Percentiles rank a stretch among this genome's conserved stretches.
Conservation (phyloP, 2,329 filamentous ascomycete species). For the Arthrinium phaeospermum region DNA sequence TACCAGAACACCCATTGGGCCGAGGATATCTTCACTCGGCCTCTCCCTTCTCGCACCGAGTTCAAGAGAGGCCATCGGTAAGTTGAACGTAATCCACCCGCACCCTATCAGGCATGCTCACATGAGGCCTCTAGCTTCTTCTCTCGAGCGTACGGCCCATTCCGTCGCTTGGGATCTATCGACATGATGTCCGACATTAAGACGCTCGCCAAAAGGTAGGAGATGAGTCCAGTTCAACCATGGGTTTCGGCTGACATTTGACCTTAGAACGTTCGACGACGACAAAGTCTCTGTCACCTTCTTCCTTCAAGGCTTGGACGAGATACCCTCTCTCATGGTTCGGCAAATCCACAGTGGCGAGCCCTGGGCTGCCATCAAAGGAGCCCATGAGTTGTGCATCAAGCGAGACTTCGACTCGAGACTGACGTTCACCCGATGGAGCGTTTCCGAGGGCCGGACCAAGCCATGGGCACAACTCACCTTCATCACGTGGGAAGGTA, state of each 20-base stretch:
- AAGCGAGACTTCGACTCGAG: slow-evolving; percentile 51
- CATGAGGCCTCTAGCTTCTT: background rate
- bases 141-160: slow-evolving; percentile 29
- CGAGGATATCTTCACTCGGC: slow-evolving; percentile 63
- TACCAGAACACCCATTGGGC: slow-evolving; percentile 63
- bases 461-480: slow-evolving; percentile 61
- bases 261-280: slow-evolving; percentile 57
- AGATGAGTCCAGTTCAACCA: background rate
- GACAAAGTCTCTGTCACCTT: slow-evolving; percentile 60
- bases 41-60: slow-evolving; percentile 56
- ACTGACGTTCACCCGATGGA: slow-evolving; percentile 60
- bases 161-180: slow-evolving; percentile 47
- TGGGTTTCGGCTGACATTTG: background rate
- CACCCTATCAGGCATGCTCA: background rate
- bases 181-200: slow-evolving; percentile 53
- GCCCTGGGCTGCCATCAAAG: slow-evolving; percentile 55
- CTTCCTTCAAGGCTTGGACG: slow-evolving; percentile 51
- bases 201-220: slow-evolving; percentile 61
- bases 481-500: slow-evolving; percentile 67
- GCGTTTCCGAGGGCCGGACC: slow-evolving; percentile 44
- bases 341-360: slow-evolving; percentile 47
- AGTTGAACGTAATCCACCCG: slow-evolving; percentile 23
- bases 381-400: slow-evolving; percentile 61
- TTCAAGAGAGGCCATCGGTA: slow-evolving; percentile 49
- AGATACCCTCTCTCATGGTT: slow-evolving; percentile 54